Percentiles rank a stretch among this genome's conserved stretches.
Evolutionary conservation across 164 flowering plant genomes (phyloP).

Genomic region (Vitis cinerea): DNA sequence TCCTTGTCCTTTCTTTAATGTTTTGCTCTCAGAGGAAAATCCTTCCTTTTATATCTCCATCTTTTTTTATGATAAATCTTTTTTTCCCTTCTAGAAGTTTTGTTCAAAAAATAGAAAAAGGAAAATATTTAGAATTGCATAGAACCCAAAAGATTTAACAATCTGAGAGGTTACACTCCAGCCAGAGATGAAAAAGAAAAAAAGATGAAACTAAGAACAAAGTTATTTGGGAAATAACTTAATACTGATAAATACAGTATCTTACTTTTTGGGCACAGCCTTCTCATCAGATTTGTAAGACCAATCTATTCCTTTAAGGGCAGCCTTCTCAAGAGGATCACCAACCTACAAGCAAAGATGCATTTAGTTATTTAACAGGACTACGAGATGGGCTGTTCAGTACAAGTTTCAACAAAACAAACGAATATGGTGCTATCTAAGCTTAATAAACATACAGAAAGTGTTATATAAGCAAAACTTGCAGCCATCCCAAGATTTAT

Average conservation of each 20-base stretch:
- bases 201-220: neutral
- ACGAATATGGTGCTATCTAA: too few relatives aligned
- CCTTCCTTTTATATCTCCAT: too few relatives aligned
- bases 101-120: too few relatives aligned
- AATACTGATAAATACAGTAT: neutral
- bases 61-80: neutral
- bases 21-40: too few relatives aligned
- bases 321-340: conserved; percentile 99
- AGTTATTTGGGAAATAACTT: neutral
- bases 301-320: conserved; percentile 98
- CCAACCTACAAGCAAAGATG: conserved; percentile 67
- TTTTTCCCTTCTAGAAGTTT: too few relatives aligned
- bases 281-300: conserved; percentile 93
- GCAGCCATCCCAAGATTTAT: too few relatives aligned
- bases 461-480: too few relatives aligned
- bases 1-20: too few relatives aligned
- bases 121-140: neutral
- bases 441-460: too few relatives aligned
- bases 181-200: neutral
- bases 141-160: neutral
- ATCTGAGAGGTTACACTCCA: neutral
- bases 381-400: neutral
- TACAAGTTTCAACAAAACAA: too few relatives aligned
- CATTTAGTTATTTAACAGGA: conserved; percentile 1
- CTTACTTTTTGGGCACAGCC: conserved; percentile 92